Base-by-base conservation (phyloP, 2,329 filamentous ascomycete genomes). In the Didymella sp. region DNA sequence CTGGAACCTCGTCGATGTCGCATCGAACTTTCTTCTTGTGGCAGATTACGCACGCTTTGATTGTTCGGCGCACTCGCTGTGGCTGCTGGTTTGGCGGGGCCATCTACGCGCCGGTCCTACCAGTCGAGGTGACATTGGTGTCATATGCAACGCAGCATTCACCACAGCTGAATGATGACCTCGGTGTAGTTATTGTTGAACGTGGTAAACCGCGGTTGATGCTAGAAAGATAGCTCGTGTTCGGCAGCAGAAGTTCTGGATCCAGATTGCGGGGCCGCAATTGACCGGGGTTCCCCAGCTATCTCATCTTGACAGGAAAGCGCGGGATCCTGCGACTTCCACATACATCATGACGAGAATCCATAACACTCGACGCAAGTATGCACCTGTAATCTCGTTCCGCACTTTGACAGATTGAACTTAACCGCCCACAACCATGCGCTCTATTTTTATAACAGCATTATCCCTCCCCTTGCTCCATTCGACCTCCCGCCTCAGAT, bases 21-120 rank as follows among this genome's bases (percentile, higher is more conserved):
- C 60, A 70, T 35, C 66, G 62, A 33, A 79, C 73, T 68, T 79
- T 79, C 61, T 74, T 76, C 63, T 78, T 79, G 60, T 78, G 76
- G 54, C 77, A 78, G 52, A 77, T 77, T 45, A 79, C 75, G 62
- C 77, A 79, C 27, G 75, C 74, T 48, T 74, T 71, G 46, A 71
- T 63, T 9, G 72, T 72, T 41, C 70, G 62, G 38, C 69, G 68
- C 43, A 60, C 51, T 43, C 67, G 65, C 38, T 58, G 62, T 45
- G 66, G 65, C 38, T 58, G 62, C 22, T 63, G 55, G 19, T 58
- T 64, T 25, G 63, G 55, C 52, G 58, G 55, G 52, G 53, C 53
- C 60, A 62, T 62, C 49, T 50, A 24, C 49, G 41, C 57, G 30
- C 38, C 40, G 35, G 6, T 43, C 5, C 19, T 3, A 17, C 4